A percentile compares a stretch with the other conserved stretches of the same genome.
Conservation (phyloP, 257 asterid genomes). For the Jacaranda mimosifolia region DNA sequence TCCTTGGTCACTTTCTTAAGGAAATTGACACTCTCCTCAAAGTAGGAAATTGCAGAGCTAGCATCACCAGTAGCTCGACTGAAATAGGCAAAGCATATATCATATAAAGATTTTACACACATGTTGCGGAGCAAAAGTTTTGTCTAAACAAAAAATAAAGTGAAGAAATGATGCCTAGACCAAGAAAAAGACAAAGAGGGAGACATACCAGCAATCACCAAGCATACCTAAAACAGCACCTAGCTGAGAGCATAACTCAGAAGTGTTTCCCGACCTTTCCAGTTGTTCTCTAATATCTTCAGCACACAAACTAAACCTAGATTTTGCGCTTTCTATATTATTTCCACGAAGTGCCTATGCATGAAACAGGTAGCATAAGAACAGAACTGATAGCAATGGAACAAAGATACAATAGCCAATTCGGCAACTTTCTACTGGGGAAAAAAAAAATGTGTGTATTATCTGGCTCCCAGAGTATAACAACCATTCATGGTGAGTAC, state of each 20-base stretch:
- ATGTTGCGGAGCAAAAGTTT: neutral
- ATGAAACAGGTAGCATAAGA: constrained; percentile 33
- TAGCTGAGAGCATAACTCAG: constrained; percentile 92
- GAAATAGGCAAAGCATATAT: constrained; percentile 33
- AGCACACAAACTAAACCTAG: constrained; percentile 82
- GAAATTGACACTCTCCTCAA: constrained; percentile 86
- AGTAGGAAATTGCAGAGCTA: constrained; percentile 78
- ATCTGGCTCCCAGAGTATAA: neutral
- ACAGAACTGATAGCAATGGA: constrained; percentile 9
- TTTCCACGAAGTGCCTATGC: constrained; percentile 91
- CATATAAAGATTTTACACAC: constrained; percentile 6
- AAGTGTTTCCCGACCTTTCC: constrained; percentile 72
- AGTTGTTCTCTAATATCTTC: constrained; percentile 90
- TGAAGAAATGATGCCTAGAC: neutral
- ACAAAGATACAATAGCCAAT: neutral
- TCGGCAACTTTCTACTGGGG: neutral
- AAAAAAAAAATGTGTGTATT: constrained; percentile 8
- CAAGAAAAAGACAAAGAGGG: constrained; percentile 23
- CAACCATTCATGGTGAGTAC: neutral
- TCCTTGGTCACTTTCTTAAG: constrained; percentile 79
- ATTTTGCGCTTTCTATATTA: constrained; percentile 91
- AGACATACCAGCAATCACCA: constrained; percentile 93
- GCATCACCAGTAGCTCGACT: constrained; percentile 91
- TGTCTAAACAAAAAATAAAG: neutral
- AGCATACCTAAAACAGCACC: constrained; percentile 99